Percentiles rank a stretch among this genome's conserved stretches.
These are phyloP conservation scores for Paralagenidium karlingii DNA, from an alignment of 352 stramenopile species.

Conservation along the genomic window DNA sequence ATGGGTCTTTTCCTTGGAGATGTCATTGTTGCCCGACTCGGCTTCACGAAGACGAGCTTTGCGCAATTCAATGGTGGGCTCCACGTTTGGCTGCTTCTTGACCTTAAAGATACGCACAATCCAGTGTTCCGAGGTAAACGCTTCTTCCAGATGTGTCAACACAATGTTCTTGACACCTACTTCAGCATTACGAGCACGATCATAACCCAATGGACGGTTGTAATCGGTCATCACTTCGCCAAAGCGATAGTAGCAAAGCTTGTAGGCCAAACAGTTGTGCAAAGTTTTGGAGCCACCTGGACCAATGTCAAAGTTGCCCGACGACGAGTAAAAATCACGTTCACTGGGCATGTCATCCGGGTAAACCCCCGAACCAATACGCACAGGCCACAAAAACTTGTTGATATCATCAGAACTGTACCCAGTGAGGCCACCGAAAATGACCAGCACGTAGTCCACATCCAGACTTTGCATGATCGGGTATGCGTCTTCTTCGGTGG, in stretches of 20 bases:
- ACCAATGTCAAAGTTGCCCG: slow-evolving; percentile 78
- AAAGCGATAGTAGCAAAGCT: slow-evolving; percentile 91
- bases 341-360: slow-evolving; percentile 78
- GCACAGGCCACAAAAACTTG: slow-evolving; percentile 90
- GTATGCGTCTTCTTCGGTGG: slow-evolving; percentile 79
- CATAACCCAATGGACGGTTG: slow-evolving; percentile 66
- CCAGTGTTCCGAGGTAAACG: slow-evolving; percentile 93
- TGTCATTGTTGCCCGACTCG: slow-evolving; percentile 26
- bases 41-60: slow-evolving; percentile 42
- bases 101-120: slow-evolving; percentile 93
- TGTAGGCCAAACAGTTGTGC: slow-evolving; percentile 89
- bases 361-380: slow-evolving; percentile 81
- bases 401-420: slow-evolving; percentile 88
- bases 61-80: slow-evolving; percentile 52
- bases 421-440: slow-evolving; percentile 80
- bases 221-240: slow-evolving; percentile 81
- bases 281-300: slow-evolving; percentile 70
- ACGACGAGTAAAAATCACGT: slow-evolving; percentile 76
- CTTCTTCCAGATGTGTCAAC: slow-evolving; percentile 86
- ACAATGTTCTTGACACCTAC: slow-evolving; percentile 87
- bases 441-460: slow-evolving; percentile 88
- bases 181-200: slow-evolving; percentile 77
- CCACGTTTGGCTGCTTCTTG: slow-evolving; percentile 81
- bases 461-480: slow-evolving; percentile 85
- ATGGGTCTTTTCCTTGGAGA: slow-evolving; percentile 60